A percentile compares a stretch with the other conserved stretches of the same genome.
These are phyloP conservation scores for Scedosporium boydii DNA, from an alignment of 2,329 filamentous ascomycete species.

Conservation along the genomic window DNA sequence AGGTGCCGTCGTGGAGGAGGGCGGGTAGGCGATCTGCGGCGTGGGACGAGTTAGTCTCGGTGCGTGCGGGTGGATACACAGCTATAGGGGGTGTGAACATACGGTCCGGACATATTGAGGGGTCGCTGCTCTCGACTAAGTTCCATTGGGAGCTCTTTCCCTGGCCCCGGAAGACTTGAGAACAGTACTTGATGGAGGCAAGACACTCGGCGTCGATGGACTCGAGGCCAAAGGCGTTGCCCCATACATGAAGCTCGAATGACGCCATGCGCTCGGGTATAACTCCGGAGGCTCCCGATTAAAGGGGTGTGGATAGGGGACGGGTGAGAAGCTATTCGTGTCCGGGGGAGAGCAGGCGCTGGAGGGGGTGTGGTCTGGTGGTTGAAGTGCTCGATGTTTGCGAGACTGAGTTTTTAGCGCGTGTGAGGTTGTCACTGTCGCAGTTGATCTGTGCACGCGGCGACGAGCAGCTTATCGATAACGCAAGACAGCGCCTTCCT, in stretches of 20 bases:
- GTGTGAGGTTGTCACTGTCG: not conserved
- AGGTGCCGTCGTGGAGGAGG: constrained; percentile 39
- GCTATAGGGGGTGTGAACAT: constrained; percentile 24
- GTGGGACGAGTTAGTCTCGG: constrained; percentile 8
- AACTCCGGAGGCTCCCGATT: not conserved
- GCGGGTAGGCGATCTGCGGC: constrained; percentile 44
- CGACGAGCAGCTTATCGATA: not conserved
- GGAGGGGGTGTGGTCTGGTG: not conserved
- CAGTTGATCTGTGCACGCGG: not conserved
- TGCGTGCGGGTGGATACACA: constrained; percentile 6
- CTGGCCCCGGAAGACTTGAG: constrained; percentile 22
- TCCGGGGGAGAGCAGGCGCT: not conserved
- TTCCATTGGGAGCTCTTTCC: constrained; percentile 39
- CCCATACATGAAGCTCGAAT: constrained; percentile 75
- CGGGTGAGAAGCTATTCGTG: not conserved
- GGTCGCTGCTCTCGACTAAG: constrained; percentile 64
- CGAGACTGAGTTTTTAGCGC: not conserved
- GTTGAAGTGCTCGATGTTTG: not conserved
- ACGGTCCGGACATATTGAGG: constrained; percentile 62
- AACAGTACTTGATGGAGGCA: constrained; percentile 68
- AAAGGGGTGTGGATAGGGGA: not conserved
- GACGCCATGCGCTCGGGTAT: not conserved
- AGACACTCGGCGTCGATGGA: constrained; percentile 90
- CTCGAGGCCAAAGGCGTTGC: constrained; percentile 76
- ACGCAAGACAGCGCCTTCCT: no score